Percentiles rank a stretch among this genome's conserved stretches.
These are phyloP conservation scores for Silene coronaria DNA, from an alignment of 179 eudicot species.

Conservation along the genomic window DNA sequence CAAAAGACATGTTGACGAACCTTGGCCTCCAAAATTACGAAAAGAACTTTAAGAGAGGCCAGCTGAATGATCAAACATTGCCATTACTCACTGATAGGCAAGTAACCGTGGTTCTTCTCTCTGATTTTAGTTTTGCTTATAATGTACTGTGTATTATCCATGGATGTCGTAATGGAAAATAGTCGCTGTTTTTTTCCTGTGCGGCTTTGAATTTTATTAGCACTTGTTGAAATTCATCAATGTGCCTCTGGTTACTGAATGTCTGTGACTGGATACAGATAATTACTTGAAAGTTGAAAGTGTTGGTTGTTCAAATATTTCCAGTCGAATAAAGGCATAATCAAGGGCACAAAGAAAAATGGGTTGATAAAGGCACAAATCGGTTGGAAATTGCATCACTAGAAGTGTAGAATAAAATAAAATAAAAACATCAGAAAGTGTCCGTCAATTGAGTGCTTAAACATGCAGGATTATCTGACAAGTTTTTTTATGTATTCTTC, in stretches of 20 bases:
- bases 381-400: not conserved
- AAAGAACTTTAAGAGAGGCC: conserved; percentile 85
- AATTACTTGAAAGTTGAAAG: not conserved
- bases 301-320: not conserved
- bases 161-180: not conserved
- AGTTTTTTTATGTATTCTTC: not conserved
- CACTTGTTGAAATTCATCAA: not conserved
- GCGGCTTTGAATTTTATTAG: not conserved
- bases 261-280: not conserved
- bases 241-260: not conserved
- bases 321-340: not conserved
- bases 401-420: not conserved
- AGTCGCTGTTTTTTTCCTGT: not conserved
- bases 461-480: not conserved
- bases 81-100: conserved; percentile 88
- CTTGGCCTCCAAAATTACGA: conserved; percentile 87
- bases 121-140: not conserved
- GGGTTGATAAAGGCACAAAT: not conserved
- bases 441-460: not conserved
- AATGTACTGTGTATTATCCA: not conserved
- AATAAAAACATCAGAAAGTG: not conserved
- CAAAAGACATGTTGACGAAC: conserved; percentile 57
- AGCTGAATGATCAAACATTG: conserved; percentile 71
- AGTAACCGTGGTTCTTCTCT: conserved; percentile 19
- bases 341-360: not conserved